A percentile compares a stretch with the other conserved stretches of the same genome.
Evolutionary conservation across 1,284 basidiomycete species (phyloP).

Genomic region (Gomphus bonarii): DNA sequence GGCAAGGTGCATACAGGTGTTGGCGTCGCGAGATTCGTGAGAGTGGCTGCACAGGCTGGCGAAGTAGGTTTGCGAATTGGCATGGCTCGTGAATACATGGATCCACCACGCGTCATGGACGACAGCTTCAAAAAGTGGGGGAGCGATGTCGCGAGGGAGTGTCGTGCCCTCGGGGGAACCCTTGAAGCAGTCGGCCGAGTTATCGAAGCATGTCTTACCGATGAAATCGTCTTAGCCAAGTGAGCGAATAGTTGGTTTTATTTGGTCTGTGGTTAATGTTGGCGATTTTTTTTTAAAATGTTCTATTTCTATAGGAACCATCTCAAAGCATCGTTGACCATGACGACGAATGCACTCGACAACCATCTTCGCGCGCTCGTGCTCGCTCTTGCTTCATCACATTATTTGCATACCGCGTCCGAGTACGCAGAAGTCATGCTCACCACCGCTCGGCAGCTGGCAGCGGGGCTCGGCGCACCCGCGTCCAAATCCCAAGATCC

Average conservation of each 20-base stretch:
- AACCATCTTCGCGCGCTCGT: slow-evolving; percentile 62
- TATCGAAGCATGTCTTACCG: slow-evolving; percentile 39
- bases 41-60: slow-evolving; percentile 47
- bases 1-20: not conserved
- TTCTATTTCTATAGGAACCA: slow-evolving; percentile 34
- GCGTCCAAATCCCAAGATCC: slow-evolving; percentile 17
- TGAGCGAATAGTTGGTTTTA: too few relatives aligned
- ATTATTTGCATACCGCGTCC: slow-evolving; percentile 58
- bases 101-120: slow-evolving; percentile 11
- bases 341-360: slow-evolving; percentile 47
- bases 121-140: slow-evolving; percentile 19
- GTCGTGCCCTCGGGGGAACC: slow-evolving; percentile 43
- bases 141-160: slow-evolving; percentile 29
- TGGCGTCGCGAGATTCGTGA: slow-evolving; percentile 33
- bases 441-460: slow-evolving; percentile 53
- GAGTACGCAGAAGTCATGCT: slow-evolving; percentile 58
- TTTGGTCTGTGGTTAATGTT: too few relatives aligned
- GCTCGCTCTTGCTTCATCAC: slow-evolving; percentile 52
- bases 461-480: slow-evolving; percentile 55
- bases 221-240: slow-evolving; percentile 52
- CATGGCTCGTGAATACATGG: slow-evolving; percentile 15
- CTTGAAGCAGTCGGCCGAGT: slow-evolving; percentile 46
- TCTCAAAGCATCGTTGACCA: slow-evolving; percentile 46
- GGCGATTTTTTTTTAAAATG: slow-evolving; percentile 18
- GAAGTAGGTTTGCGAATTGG: slow-evolving; percentile 52